Base-by-base conservation (phyloP, 441 rosid species). In the Isatis lusitanica region DNA sequence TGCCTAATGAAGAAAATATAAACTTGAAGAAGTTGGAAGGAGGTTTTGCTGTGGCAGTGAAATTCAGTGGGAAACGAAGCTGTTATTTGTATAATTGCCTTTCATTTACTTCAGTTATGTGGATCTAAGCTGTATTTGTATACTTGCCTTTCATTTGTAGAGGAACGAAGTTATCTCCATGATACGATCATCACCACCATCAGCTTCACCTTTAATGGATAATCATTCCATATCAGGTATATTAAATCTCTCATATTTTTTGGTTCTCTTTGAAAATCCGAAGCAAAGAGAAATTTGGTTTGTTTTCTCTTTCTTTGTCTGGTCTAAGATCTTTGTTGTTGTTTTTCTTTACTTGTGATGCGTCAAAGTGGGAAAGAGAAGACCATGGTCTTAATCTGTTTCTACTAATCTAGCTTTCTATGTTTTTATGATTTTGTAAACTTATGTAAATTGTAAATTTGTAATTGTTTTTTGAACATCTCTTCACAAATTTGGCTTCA, bases 51-150 rank as follows among this genome's bases (percentile, higher is more conserved):
- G 95, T 92, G 1, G 95, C 75, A 31, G 46, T 82, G 21, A 90
- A 88, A 81, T 92, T 92, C 80, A 94, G 95, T 79, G 97, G 97
- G 73, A 87, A 88, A 79, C 91, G 91, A 94, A 77, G 93, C 85
- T n/a, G 64, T 81, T 62, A 84, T 85, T 39, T 63, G 63, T 0
- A 71, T 46, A 78, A 90, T n/a, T n/a, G n/a, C n/a, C n/a, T n/a
- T n/a, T n/a, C n/a, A n/a, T n/a, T n/a, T n/a, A n/a, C n/a, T n/a
- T n/a, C n/a, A n/a, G n/a, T n/a, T n/a, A n/a, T n/a, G n/a, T n/a
- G n/a, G n/a, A n/a, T n/a, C n/a, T n/a, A n/a, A n/a, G n/a, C n/a
- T n/a, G n/a, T n/a, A n/a, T n/a, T n/a, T n/a, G n/a, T n/a, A n/a
- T n/a, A n/a, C n/a, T n/a, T n/a, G n/a, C n/a, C n/a, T n/a, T n/a